A percentile compares a stretch with the other conserved stretches of the same genome.
Evolutionary conservation across 1,284 basidiomycete genomes (phyloP).

Genomic region (Neolentinus lepideus): DNA sequence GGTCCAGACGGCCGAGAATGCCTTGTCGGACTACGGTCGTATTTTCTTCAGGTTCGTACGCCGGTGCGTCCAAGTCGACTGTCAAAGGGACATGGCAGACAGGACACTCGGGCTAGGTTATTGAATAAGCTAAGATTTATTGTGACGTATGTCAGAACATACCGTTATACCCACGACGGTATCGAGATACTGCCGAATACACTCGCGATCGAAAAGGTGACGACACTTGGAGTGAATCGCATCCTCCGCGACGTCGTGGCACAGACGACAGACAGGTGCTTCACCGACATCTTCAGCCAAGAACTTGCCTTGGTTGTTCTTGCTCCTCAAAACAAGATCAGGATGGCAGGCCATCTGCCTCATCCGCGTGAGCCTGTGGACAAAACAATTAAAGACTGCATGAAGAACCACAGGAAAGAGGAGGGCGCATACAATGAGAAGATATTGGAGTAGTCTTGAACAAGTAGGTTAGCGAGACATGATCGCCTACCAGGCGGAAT

Average conservation of each 20-base stretch:
- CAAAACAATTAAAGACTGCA: constrained; percentile 3
- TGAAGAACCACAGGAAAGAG: not conserved
- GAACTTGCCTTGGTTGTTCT: constrained; percentile 63
- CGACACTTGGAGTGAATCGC: constrained; percentile 90
- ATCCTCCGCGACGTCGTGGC: constrained; percentile 96
- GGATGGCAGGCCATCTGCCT: constrained; percentile 96
- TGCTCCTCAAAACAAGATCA: constrained; percentile 91
- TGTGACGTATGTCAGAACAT: constrained; percentile 16
- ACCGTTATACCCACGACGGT: constrained; percentile 69
- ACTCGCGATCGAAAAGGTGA: constrained; percentile 92
- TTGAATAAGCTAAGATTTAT: constrained; percentile 5
- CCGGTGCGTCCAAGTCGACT: constrained; percentile 92
- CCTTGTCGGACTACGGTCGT: constrained; percentile 70
- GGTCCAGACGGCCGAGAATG: constrained; percentile 85
- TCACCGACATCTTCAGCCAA: constrained; percentile 54
- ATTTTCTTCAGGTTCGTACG: constrained; percentile 77
- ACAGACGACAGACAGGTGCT: constrained; percentile 86
- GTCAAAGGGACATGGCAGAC: constrained; percentile 92
- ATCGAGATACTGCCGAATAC: constrained; percentile 90
- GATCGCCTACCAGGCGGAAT: constrained; percentile 2
- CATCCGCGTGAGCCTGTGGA: constrained; percentile 74
- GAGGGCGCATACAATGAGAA: constrained; percentile 65
- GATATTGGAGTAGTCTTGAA: constrained; percentile 90
- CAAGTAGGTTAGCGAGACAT: constrained; percentile 7
- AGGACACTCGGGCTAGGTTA: constrained; percentile 79